Evolutionary conservation across 1,284 basidiomycete genomes (phyloP), one percentile per base, ranked within the genome.

Genomic region (Cutaneotrichosporon sp.): DNA sequence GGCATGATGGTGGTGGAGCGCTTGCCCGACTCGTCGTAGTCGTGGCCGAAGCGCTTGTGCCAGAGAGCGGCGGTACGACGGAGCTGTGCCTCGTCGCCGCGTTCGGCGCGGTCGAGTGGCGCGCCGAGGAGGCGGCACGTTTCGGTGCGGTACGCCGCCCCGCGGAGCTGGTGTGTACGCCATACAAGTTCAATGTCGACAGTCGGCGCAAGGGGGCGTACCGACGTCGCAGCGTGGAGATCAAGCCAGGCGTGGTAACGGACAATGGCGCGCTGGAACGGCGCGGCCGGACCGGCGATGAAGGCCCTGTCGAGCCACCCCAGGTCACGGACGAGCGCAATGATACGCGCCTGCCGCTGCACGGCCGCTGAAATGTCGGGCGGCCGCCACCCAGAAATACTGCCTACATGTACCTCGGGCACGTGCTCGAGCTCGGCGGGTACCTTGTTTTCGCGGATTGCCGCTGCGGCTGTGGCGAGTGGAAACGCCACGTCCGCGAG

Each of bases 91-190:
- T 51, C 58, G 56, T 67, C 65, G 35, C 64, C 54, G 26, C 50
- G 42, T 4, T 34, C 40, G 26, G 39, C 35, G 10, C 36, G 44
- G 42, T 59, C 57, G 30, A 59, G 51, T 33, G 53, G 39, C 4
- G n/a, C 35, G 7, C 56, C 56, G n/a, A 69, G 54, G 17, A 71
- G 53, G 9, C 60, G 42, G 30, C 41, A 39, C 12, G 63, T 70
- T 21, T 67, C 67, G 15, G 18, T 2, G 9, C 50, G 51, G 51
- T 73, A 75, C 8, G 54, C 36, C 4, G 40, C 47, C 3, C 60
- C 61, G 36, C 58, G 54, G 18, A 75, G 66, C 51, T 75, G 68
- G 50, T 75, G 73, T 7, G 73, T 73, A 44, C 71, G 70, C 73
- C 73, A 74, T 8, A 66, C 66, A 20, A 74, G 59, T 49, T 73